Percentiles rank a stretch among this genome's conserved stretches.
Evolutionary conservation across 768 basidiomycete genomes (phyloP).

Genomic region (Chalciporus piperatus): DNA sequence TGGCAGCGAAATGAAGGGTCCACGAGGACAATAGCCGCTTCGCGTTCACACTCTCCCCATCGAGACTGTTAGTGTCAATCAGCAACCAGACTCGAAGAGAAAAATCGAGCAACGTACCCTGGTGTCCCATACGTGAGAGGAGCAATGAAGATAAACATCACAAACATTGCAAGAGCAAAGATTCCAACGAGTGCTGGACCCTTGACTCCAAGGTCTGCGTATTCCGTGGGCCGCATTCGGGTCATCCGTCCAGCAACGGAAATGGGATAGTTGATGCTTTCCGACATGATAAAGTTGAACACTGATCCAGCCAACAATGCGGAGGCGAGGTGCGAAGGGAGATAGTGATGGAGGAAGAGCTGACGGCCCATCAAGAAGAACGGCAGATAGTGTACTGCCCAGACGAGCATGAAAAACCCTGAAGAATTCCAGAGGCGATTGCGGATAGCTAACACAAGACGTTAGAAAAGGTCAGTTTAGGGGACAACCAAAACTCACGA

Average conservation of each 20-base stretch:
- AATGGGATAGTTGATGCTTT: conserved; percentile 89
- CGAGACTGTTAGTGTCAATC: conserved; percentile 52
- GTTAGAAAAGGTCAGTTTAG: too few relatives aligned
- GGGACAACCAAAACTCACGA: conserved; percentile 49
- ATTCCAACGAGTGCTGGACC: conserved; percentile 63
- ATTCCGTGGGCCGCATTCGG: conserved; percentile 47
- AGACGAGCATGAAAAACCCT: conserved; percentile 92
- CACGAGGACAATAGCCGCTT: conserved; percentile 83
- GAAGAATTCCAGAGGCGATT: conserved; percentile 94
- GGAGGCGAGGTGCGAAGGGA: conserved; percentile 93
- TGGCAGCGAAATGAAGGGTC: conserved; percentile 92
- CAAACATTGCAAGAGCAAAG: conserved; percentile 59
- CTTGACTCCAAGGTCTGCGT: conserved; percentile 74
- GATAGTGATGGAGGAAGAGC: conserved; percentile 95
- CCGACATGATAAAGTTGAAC: conserved; percentile 85
- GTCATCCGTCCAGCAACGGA: conserved; percentile 73
- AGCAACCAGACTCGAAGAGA: conserved; percentile 2
- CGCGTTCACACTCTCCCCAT: conserved; percentile 80
- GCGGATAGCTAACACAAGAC: conserved; percentile 62
- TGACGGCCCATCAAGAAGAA: conserved; percentile 99
- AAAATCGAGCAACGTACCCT: conserved; percentile 56
- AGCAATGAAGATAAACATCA: conserved; percentile 70
- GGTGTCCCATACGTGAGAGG: conserved; percentile 97
- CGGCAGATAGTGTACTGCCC: conserved; percentile 94
- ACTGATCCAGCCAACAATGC: conserved; percentile 91